Percentiles rank a stretch among this genome's conserved stretches.
phyloP scores from a whole-genome alignment of 2,329 filamentous ascomycete genomes.

The Penicillium brasilianum region DNA sequence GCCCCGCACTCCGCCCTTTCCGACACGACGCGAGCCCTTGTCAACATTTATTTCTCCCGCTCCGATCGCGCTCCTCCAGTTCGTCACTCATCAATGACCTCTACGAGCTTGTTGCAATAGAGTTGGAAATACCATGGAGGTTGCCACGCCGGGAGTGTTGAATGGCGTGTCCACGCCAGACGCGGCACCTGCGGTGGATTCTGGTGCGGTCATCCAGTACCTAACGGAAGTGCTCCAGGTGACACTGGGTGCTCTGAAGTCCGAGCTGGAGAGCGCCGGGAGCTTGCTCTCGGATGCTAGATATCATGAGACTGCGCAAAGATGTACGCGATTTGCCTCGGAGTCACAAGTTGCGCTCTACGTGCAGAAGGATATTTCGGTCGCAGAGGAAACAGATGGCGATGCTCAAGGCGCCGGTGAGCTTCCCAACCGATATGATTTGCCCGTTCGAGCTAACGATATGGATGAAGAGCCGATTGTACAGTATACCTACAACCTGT shows the following conservation, averaged over 20 bases:
- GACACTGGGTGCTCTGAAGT: conserved; percentile 73
- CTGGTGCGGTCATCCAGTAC: conserved; percentile 73
- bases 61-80: conserved; percentile 24
- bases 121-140: conserved; percentile 42
- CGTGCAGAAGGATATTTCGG: conserved; percentile 76
- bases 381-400: conserved; percentile 55
- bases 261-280: conserved; percentile 78
- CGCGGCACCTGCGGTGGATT: conserved; percentile 59
- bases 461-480: conserved; percentile 34
- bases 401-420: conserved; percentile 47
- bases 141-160: conserved; percentile 42
- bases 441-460: conserved; percentile 12
- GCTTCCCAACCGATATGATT: neutral
- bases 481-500: conserved; percentile 76
- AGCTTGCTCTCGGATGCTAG: conserved; percentile 78
- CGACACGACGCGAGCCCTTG: conserved; percentile 26
- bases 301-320: conserved; percentile 79
- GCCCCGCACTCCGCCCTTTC: conserved; percentile 2
- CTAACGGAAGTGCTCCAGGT: conserved; percentile 72
- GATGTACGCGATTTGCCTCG: conserved; percentile 86
- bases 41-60: conserved; percentile 23
- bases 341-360: conserved; percentile 89
- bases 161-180: conserved; percentile 43
- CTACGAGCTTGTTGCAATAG: conserved; percentile 31
- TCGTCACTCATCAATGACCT: conserved; percentile 40